A percentile compares a stretch with the other conserved stretches of the same genome.
phyloP scores from a whole-genome alignment of 2,329 filamentous ascomycete species.

The Peltaster fructicola region DNA sequence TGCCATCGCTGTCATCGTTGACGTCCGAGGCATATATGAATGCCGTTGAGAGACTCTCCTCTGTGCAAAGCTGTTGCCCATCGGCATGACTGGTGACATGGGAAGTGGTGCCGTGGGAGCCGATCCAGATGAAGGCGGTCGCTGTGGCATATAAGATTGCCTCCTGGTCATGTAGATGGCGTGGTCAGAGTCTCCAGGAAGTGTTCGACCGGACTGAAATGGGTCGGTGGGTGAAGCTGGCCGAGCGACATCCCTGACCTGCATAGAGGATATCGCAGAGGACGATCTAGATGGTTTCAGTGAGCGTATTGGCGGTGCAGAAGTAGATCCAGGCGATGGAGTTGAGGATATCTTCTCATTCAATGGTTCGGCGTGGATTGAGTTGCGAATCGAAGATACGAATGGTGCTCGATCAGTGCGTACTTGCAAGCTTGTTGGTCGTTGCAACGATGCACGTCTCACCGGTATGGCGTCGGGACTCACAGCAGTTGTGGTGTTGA shows the following conservation, averaged over 20 bases:
- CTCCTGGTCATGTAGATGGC: too few relatives aligned
- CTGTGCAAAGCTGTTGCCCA: too few relatives aligned
- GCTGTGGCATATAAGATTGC: not conserved
- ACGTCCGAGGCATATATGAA: not conserved
- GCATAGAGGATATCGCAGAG: conserved; percentile 1
- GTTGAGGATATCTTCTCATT: too few relatives aligned
- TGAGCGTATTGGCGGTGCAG: conserved; percentile 13
- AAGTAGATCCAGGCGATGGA: conserved; percentile 16
- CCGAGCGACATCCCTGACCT: conserved; percentile 2
- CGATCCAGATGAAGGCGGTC: conserved; percentile 1
- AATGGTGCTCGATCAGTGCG: conserved; percentile 26
- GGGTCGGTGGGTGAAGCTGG: conserved; percentile 4
- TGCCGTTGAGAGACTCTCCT: not conserved
- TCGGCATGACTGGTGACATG: too few relatives aligned
- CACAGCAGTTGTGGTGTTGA: not conserved
- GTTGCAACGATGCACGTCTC: conserved; percentile 15
- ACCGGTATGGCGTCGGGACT: conserved; percentile 1
- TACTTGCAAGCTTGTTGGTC: conserved; percentile 28
- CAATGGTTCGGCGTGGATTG: conserved; percentile 6
- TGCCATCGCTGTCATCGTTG: conserved; percentile 5
- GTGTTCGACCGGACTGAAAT: too few relatives aligned
- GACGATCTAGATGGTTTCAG: conserved; percentile 14
- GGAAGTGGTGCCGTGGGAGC: too few relatives aligned
- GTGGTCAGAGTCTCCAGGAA: too few relatives aligned
- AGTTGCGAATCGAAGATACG: conserved; percentile 20